Percentiles rank a stretch among this genome's conserved stretches.
Conservation (phyloP, 2,329 filamentous ascomycete species). For the Penicillium olsonii region DNA sequence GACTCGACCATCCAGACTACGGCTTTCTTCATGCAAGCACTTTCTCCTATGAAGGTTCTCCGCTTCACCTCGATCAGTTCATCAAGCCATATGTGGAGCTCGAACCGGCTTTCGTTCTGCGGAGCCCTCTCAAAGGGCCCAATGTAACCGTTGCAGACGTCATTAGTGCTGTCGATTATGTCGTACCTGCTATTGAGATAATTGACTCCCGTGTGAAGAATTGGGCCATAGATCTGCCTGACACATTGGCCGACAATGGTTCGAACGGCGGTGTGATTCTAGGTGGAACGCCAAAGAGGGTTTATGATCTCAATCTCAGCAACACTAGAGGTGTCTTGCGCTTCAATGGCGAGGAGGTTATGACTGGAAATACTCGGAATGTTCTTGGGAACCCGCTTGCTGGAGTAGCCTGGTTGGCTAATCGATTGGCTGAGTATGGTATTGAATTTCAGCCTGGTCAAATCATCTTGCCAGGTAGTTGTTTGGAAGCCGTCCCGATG, state of each 20-base stretch:
- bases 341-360: constrained; percentile 18
- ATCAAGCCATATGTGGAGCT: neutral
- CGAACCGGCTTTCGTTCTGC: neutral
- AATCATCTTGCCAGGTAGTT: constrained; percentile 18
- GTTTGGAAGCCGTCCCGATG: constrained; percentile 18
- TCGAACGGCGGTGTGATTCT: constrained; percentile 18
- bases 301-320: constrained; percentile 15
- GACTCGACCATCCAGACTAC: neutral
- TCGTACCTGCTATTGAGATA: constrained; percentile 19
- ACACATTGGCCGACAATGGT: constrained; percentile 21
- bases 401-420: constrained; percentile 18
- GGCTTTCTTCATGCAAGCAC: neutral
- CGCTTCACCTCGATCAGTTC: neutral
- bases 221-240: constrained; percentile 20
- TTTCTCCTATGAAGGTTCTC: neutral
- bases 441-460: constrained; percentile 17
- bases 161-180: constrained; percentile 21
- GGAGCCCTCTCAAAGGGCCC: constrained; percentile 10
- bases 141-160: constrained; percentile 21
- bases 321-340: constrained; percentile 12
- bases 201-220: constrained; percentile 21
- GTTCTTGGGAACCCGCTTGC: constrained; percentile 17
- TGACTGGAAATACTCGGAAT: constrained; percentile 19
- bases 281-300: constrained; percentile 15
- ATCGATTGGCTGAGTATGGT: constrained; percentile 14